Percentiles rank a stretch among this genome's conserved stretches.
Conservation (phyloP, 495 filamentous ascomycete species). For the Trichoderma reesei region DNA sequence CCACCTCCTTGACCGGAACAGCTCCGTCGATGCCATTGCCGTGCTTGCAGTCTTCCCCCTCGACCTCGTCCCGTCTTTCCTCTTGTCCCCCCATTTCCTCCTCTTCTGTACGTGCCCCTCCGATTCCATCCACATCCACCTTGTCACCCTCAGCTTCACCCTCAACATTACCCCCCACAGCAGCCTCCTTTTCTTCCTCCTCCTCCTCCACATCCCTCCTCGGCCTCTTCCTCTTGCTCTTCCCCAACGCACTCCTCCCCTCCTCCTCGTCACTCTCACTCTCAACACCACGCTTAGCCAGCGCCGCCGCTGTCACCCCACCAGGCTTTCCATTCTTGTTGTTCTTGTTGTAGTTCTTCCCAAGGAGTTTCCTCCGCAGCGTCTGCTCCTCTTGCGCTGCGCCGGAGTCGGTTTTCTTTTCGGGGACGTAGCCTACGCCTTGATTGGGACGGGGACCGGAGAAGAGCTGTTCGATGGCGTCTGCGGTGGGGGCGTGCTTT, state of each 20-base stretch:
- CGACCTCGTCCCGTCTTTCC: neutral
- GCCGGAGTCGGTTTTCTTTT: neutral
- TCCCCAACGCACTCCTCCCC: conserved; percentile 48
- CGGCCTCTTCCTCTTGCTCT: conserved; percentile 11
- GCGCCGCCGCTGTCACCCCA: conserved; percentile 6
- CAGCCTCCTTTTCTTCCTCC: conserved; percentile 10
- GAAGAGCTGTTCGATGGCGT: conserved; percentile 4
- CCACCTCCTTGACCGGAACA: too few species aligned
- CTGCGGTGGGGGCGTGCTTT: neutral
- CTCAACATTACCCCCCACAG: too few species aligned
- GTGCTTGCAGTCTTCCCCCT: neutral
- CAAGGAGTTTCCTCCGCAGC: conserved; percentile 25
- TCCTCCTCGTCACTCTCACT: conserved; percentile 49
- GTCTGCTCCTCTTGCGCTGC: neutral
- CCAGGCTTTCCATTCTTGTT: neutral
- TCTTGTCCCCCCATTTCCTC: neutral
- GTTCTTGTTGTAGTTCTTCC: conserved; percentile 12
- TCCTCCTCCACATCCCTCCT: conserved; percentile 11
- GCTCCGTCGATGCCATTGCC: conserved; percentile 2
- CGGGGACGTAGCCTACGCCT: conserved; percentile 3
- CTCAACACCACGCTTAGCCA: conserved; percentile 23
- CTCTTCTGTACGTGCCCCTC: too few species aligned
- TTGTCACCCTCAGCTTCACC: too few species aligned
- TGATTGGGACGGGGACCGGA: neutral
- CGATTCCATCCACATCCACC: too few species aligned